A percentile compares a stretch with the other conserved stretches of the same genome.
Evolutionary conservation across 164 flowering plant species (phyloP).

Genomic region (Aristolochia fimbriata): DNA sequence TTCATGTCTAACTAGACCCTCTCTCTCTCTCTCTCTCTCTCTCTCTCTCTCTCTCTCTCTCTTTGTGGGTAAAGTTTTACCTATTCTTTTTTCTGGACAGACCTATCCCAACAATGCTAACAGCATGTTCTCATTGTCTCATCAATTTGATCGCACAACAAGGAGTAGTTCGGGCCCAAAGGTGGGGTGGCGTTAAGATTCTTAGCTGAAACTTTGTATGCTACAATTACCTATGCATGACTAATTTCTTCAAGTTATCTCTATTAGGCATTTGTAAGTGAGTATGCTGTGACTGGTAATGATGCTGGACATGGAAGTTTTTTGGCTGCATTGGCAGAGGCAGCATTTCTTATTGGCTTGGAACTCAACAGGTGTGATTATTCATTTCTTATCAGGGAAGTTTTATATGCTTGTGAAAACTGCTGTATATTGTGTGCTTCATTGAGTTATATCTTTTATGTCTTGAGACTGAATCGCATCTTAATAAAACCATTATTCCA

Average conservation of each 20-base stretch:
- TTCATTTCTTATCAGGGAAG: neutral
- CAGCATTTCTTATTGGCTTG: conserved; percentile 79
- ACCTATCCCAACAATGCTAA: conserved; percentile 46
- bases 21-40: no score
- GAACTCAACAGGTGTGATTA: conserved; percentile 70
- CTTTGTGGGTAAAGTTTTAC: neutral
- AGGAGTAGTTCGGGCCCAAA: conserved; percentile 61
- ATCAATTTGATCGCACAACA: conserved; percentile 44
- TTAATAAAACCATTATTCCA: no score
- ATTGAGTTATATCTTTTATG: no score
- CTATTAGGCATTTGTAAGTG: conserved; percentile 86
- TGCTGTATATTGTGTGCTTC: no score
- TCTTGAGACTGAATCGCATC: no score
- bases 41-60: no score
- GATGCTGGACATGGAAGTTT: conserved; percentile 85
- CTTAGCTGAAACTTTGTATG: neutral
- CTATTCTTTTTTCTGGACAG: conserved; percentile 22
- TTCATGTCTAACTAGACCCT: neutral
- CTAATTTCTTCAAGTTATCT: conserved; percentile 3
- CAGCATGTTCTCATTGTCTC: conserved; percentile 38
- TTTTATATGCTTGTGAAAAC: no score
- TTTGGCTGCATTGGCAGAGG: conserved; percentile 80
- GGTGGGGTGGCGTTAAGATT: conserved; percentile 26
- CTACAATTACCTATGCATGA: neutral
- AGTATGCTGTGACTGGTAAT: conserved; percentile 84